Conservation (phyloP, 176 grass and related monocot genomes). For the Musa beccarii region DNA sequence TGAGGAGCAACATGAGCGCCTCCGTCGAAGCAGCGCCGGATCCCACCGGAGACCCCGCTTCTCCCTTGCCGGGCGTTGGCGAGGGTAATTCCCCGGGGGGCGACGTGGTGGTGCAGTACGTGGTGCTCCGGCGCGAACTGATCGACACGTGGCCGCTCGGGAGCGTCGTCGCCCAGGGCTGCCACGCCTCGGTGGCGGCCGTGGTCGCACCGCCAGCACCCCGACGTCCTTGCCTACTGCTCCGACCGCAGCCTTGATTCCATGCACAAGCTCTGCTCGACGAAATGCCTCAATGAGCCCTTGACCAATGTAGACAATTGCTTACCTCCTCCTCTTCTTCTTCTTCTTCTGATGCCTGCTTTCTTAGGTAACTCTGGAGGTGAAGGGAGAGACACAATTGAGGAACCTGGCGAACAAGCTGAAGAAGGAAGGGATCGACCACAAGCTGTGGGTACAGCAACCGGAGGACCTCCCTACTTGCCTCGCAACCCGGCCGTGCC, state of each 20-base stretch:
- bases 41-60: neutral
- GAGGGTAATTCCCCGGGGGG: slow-evolving; percentile 7
- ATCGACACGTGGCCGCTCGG: slow-evolving; percentile 82
- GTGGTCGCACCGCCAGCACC: slow-evolving; percentile 58
- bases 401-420: slow-evolving; percentile 72
- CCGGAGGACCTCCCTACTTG: slow-evolving; percentile 77
- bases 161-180: slow-evolving; percentile 76
- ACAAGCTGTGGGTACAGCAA: slow-evolving; percentile 86
- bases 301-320: no score
- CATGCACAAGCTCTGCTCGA: slow-evolving; percentile 88
- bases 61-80: neutral
- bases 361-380: slow-evolving; percentile 69
- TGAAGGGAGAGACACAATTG: slow-evolving; percentile 80
- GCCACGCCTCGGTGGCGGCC: slow-evolving; percentile 66
- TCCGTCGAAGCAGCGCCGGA: neutral
- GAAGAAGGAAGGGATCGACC: slow-evolving; percentile 32
- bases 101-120: slow-evolving; percentile 74
- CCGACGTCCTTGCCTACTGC: slow-evolving; percentile 51
- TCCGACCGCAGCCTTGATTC: slow-evolving; percentile 44
- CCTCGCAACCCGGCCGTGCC: slow-evolving; percentile 65
- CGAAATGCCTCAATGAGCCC: slow-evolving; percentile 34
- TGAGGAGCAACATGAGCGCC: neutral
- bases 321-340: neutral
- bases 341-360: neutral
- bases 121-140: slow-evolving; percentile 79